Base-by-base conservation (phyloP, 2,329 filamentous ascomycete species). In the Arthrobotrys conoides region DNA sequence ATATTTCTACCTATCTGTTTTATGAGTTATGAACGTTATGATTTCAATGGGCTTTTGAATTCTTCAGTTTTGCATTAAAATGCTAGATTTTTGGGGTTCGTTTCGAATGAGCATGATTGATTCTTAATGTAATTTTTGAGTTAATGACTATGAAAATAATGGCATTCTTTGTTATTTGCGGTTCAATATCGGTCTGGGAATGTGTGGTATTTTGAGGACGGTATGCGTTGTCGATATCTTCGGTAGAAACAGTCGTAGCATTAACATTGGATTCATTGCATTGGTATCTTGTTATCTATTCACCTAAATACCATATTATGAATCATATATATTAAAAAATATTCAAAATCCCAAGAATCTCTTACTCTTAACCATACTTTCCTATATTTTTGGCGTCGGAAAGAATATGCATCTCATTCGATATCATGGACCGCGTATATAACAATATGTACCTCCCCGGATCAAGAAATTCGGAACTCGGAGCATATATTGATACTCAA, bases 81-180 rank as follows among this genome's bases (percentile, higher is more conserved):
- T 53, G 27, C 49, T 66, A 53, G 44, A 36, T 51, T 51, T 51
- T 49, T 27, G 0, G 12, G 10, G 2, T 24, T 24, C 1, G 18
- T 14, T 63, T 3, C 2, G 33, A 12, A 36, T 2, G 33, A 10
- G 22, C 12, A 48, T 64, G 16, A 20, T 33, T 22, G 27, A 18
- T 33, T 64, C 16, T 48, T 65, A 8, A 61, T 61, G 57, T 61
- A 61, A 18, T 24, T 44, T 18, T 65, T 33, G 27, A 24, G n/a
- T 16, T 65, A 49, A 65, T 36, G 44, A 36, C 24, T 22, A 18
- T 24, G 41, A 49, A 64, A 49, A 49, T 65, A 65, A 44, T 65
- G 41, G 33, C 14, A 49, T 30, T 16, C 6, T 44, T 64, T 16
- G 38, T 18, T 16, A 16, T 41, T 41, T 41, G 12, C 14, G 3